Evolutionary conservation across 768 basidiomycete genomes (phyloP).

Genomic region (Russula sp.): DNA sequence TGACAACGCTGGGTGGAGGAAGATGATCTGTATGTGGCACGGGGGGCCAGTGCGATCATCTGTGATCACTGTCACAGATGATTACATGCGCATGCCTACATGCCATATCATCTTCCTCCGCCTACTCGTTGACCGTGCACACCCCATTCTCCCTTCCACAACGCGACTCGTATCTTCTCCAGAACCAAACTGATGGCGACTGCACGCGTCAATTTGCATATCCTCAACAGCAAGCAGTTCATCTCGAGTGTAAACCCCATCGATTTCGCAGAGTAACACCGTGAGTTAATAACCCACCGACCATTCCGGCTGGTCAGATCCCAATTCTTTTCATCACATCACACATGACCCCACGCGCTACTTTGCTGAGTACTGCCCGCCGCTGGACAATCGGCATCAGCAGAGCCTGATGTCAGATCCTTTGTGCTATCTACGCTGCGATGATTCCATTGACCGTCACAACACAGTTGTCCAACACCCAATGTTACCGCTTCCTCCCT

Average conservation of each 20-base stretch:
- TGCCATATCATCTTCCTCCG: neutral
- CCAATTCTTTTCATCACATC: neutral
- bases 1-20: too few species aligned
- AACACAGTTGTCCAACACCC: neutral
- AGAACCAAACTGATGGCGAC: neutral
- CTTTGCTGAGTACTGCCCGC: neutral
- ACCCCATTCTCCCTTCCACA: neutral
- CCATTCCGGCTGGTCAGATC: neutral
- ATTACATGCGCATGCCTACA: constrained; percentile 11
- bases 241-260: constrained; percentile 6
- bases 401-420: neutral
- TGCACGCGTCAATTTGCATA: constrained; percentile 4
- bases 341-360: constrained; percentile 1
- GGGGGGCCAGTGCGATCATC: too few species aligned
- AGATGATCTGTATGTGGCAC: too few species aligned
- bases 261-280: constrained; percentile 18
- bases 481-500: neutral
- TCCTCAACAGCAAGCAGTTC: neutral
- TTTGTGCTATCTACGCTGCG: neutral
- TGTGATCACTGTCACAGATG: too few species aligned
- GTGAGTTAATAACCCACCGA: neutral
- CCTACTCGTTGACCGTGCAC: neutral
- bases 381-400: neutral
- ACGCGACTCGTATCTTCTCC: constrained; percentile 3
- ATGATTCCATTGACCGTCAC: neutral